Conservation (phyloP, 805 yeast genomes). For the Yarrowia sp. region DNA sequence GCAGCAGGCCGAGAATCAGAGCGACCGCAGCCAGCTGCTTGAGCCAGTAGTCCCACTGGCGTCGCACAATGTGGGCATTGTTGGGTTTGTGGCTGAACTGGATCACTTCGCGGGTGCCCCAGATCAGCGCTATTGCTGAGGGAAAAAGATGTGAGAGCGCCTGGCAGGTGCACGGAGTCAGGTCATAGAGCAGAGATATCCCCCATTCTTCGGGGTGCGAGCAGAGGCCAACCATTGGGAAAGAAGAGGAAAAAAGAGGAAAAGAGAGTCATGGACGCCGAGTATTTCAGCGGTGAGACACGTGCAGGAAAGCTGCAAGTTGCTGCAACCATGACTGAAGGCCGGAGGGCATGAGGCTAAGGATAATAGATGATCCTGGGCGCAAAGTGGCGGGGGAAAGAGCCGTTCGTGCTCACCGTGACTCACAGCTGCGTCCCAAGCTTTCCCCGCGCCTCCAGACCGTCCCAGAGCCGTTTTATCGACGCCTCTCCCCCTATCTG, state of each 20-base stretch:
- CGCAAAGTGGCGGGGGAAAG: neutral
- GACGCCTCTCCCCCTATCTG: neutral
- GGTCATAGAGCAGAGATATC: slow-evolving; percentile 3
- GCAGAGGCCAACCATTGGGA: slow-evolving; percentile 6
- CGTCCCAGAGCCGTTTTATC: neutral
- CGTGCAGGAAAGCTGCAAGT: slow-evolving; percentile 1
- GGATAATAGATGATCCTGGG: neutral
- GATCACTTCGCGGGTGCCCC: slow-evolving; percentile 2
- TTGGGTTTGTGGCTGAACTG: neutral
- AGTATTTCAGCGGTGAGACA: neutral
- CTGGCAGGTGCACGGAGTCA: slow-evolving; percentile 19
- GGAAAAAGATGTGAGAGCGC: slow-evolving; percentile 3
- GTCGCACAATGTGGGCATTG: neutral
- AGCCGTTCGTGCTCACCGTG: neutral
- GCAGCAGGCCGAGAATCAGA: neutral
- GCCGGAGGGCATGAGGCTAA: neutral
- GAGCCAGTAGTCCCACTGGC: slow-evolving; percentile 12
- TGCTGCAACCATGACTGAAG: slow-evolving; percentile 22
- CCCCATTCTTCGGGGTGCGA: slow-evolving; percentile 25
- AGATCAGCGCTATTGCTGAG: slow-evolving; percentile 6
- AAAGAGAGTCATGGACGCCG: no score
- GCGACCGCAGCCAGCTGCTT: neutral
- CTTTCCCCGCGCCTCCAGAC: neutral
- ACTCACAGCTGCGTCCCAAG: neutral
- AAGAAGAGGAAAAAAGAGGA: neutral